Base-by-base conservation (phyloP, 495 filamentous ascomycete genomes). In the Trichodelitschia bisporula region DNA sequence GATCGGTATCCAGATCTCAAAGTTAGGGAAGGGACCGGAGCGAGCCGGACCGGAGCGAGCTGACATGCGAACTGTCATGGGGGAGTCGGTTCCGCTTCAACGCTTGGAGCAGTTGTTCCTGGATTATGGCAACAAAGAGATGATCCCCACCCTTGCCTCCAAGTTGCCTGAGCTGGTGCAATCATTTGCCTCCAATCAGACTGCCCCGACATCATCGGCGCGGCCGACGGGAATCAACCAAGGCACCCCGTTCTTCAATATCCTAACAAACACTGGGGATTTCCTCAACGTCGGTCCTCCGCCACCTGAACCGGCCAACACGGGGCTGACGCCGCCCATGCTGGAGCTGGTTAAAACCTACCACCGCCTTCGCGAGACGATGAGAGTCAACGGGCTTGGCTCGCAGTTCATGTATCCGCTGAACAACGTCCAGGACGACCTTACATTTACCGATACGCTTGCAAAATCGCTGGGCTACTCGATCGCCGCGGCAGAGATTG, bases 401-500 rank as follows among this genome's bases (percentile, higher is more conserved):
- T n/a, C n/a, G n/a, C n/a, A n/a, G n/a, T n/a, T n/a, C n/a, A 64
- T 29, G 9, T 19, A 31, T 16, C 10, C 29, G 29, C 9, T 8
- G 13, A 5, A 31, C 16, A 4, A 12, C 16, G 14, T 8, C 4
- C 29, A 23, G 2, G 58, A 66, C 23, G 60, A 66, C 19, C 45
- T 82, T 21, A 54, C 59, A 3, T 56, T 64, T 23, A 72, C 65
- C 5, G 74, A 83, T 39, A 65, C 66, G 0, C 45, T 95, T 25
- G 70, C 77, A 19, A 58, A 57, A 28, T 63, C 69, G 25, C 68
- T 95, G 12, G 86, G 80, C 0, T 78, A 63, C 49, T 80, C 84
- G n/a, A 83, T 99, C 30, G 67, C 84, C 2, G 69, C 79, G 0
- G 68, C 75, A 4, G 86, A 99, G 48, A 93, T 99, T 34, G 68